A percentile compares a stretch with the other conserved stretches of the same genome.
These are phyloP conservation scores for Candida odintsovae DNA, from an alignment of 805 yeast genomes.

Conservation along the genomic window DNA sequence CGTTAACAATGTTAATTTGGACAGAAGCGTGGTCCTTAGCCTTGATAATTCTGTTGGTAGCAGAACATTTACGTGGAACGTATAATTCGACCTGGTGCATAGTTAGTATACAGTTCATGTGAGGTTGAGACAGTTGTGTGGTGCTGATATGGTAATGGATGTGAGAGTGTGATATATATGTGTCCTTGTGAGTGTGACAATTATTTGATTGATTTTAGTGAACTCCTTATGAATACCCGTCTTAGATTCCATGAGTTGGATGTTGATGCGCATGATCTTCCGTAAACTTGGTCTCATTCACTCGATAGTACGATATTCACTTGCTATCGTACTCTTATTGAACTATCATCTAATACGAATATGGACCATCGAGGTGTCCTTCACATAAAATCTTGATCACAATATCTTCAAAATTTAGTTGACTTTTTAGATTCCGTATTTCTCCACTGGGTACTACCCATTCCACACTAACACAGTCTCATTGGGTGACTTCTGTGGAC, in stretches of 20 bases:
- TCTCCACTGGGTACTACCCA: not conserved
- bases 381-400: not conserved
- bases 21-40: constrained; percentile 99
- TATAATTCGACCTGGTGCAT: constrained; percentile 83
- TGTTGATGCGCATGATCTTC: no score
- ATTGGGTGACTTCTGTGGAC: constrained; percentile 31
- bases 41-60: constrained; percentile 99
- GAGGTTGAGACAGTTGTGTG: no score
- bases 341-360: no score
- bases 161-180: no score
- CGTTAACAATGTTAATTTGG: constrained; percentile 98
- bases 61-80: constrained; percentile 99
- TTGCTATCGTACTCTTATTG: not conserved
- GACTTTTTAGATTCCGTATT: not conserved
- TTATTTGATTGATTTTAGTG: no score
- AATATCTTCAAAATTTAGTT: not conserved
- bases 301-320: not conserved
- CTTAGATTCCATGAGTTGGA: no score
- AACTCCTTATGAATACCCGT: no score
- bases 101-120: constrained; percentile 13
- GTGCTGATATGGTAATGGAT: no score
- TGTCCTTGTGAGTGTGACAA: no score
- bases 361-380: not conserved
- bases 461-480: not conserved
- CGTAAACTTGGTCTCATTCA: not conserved